These are phyloP conservation scores for Colletotrichum euphorbiae DNA, from an alignment of 2,329 filamentous ascomycete species.

Conservation along the genomic window DNA sequence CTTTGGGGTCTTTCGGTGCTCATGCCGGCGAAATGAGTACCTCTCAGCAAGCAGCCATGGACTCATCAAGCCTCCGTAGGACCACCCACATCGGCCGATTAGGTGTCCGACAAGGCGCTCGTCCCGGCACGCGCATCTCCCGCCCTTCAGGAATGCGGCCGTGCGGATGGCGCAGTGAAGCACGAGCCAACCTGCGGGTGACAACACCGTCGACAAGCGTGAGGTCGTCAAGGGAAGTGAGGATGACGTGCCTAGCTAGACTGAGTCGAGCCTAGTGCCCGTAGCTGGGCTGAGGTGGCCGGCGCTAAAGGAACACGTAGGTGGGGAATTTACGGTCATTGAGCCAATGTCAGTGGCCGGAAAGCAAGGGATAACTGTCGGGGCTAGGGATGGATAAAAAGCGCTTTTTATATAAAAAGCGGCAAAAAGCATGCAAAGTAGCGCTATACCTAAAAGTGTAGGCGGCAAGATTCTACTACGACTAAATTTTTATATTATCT, in stretches of 20 bases:
- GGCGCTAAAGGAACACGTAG: no score
- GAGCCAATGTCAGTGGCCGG: no score
- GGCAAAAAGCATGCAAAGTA: no score
- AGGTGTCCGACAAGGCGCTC: slow-evolving; percentile 50
- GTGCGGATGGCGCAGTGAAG: slow-evolving; percentile 37
- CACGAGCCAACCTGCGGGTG: slow-evolving; percentile 28
- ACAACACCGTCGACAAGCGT: slow-evolving; percentile 36
- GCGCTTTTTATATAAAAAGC: no score
- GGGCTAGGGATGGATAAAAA: no score
- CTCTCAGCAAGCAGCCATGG: slow-evolving; percentile 51
- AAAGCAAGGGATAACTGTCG: no score
- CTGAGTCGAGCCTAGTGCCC: neutral
- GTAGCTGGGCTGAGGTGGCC: no score
- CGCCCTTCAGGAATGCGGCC: slow-evolving; percentile 48
- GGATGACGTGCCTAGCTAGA: slow-evolving; percentile 38
- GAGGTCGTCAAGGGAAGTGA: slow-evolving; percentile 39
- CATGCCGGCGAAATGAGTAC: slow-evolving; percentile 46
- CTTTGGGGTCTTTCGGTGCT: neutral
- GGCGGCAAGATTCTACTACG: no score
- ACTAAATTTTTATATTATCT: no score
- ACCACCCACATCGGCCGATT: slow-evolving; percentile 54
- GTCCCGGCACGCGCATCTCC: slow-evolving; percentile 45
- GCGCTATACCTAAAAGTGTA: no score
- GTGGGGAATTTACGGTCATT: neutral
- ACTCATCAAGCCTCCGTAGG: slow-evolving; percentile 48